Base-by-base conservation (phyloP, 2,329 filamentous ascomycete species). In the Aspergillus tanneri region DNA sequence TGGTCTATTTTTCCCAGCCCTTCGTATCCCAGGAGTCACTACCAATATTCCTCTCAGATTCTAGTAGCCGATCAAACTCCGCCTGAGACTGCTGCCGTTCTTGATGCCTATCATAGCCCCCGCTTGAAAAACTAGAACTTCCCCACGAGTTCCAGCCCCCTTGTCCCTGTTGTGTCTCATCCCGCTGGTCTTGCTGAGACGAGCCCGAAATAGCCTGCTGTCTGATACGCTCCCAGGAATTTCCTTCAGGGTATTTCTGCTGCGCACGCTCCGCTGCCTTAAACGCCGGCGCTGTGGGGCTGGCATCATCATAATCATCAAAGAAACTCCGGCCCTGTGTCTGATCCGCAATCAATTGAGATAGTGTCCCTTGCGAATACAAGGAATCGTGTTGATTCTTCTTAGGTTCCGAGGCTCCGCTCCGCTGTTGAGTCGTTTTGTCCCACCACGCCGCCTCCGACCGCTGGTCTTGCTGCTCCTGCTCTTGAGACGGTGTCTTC, bases 51-150 rank as follows among this genome's bases (percentile, higher is more conserved):
- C 71, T 57, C 56, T 75, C 73, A 0, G 62, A 53, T 3, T 76
- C 72, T 14, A 76, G 50, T 62, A 75, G 61, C 9, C 60, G 60
- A 49, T 76, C 69, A 43, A 76, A 76, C 3, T 74, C 69, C 7
- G 64, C 67, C 47, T 72, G 72, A 3, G 72, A 70, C 44, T 68
- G 62, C 32, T 73, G 66, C 39, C 64, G 62, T 21, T 70, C 67
- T 5, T 58, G 56, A 19, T 56, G 56, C 14, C 53, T 51, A 3
- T 59, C 60, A 5, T 48, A 52, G 8, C 60, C 62, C n/a, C 36
- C 16, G 4, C 9, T 35, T 1, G 42, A 21, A 1, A 25, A 11
- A 19, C 23, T 28, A 7, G 43, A 43, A 12, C 36, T n/a, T 14
- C 32, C 36, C 30, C 46, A 53, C 14, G 36, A 16, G 11, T 47